Evolutionary conservation across 129 eudicot genomes (phyloP), one percentile per base, ranked within the genome.

Genomic region (Mikania micrantha): DNA sequence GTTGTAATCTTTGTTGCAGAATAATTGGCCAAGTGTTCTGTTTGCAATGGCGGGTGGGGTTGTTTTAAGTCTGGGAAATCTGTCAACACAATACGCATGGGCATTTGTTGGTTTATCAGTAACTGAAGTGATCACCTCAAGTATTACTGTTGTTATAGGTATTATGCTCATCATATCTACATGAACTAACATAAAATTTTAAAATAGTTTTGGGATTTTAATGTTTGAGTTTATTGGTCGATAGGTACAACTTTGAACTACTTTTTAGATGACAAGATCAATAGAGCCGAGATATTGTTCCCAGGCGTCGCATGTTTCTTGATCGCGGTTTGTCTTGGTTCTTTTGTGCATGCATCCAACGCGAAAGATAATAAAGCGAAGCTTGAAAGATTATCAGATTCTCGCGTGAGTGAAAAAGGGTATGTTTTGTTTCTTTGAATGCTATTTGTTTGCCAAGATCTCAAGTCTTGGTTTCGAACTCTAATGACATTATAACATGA

Each of bases 41-140:
- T 85, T 92, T 67, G 98, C 98, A 40, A 84, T 92, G 96, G 81
- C 70, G 29, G 98, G 98, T 32, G 98, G 98, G 48, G 77, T 84
- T 28, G 86, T 88, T 45, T 84, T 92, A n/a, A 79, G 98, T 63
- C 66, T 88, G 9, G 98, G 98, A n/a, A 92, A 92, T 69, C 39
- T 92, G 36, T 69, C 96, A 27, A 82, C 88, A 19, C 98, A 92
- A 73, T 92, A 92, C 65, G 96, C 95, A 61, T 92, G 83, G 87
- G 95, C 98, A n/a, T 84, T 85, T 74, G 98, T 92, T 31, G 98
- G 98, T 54, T 79, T 92, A 76, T 88, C 98, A 1, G 95, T 88
- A 72, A 83, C 88, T 1, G 91, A 83, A 62, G 98, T 92, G 50
- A 60, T 88, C 13, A 74, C 87, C 15, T 63, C 96, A 39, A 92